phyloP scores from a whole-genome alignment of 345 rosid genomes.

The Carallia brachiata region DNA sequence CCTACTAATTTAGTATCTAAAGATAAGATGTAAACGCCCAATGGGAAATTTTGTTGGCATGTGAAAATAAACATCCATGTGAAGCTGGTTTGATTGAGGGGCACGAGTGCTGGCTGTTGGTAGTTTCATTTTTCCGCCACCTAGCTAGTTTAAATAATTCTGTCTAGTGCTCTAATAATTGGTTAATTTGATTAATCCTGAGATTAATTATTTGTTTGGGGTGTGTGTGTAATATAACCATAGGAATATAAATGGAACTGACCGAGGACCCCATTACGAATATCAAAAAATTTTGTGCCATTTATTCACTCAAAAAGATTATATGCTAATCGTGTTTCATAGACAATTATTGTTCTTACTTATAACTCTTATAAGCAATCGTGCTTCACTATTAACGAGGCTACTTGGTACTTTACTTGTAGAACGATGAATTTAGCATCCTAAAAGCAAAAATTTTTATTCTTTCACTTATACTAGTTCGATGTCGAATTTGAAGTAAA shows the following conservation, averaged over 20 bases:
- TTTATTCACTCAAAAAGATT: neutral
- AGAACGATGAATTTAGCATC: too few species aligned
- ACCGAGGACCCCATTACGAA: neutral
- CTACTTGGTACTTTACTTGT: neutral
- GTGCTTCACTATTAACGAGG: neutral
- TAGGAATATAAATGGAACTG: neutral
- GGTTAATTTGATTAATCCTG: neutral
- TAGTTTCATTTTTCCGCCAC: neutral
- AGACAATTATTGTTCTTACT: neutral
- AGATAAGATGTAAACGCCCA: constrained; percentile 14
- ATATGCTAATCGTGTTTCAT: neutral
- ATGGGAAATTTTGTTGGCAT: constrained; percentile 1
- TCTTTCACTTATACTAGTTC: too few species aligned
- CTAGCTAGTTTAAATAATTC: too few species aligned
- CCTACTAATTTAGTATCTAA: neutral
- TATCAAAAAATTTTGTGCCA: neutral
- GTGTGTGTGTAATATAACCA: neutral
- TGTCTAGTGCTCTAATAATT: constrained; percentile 5
- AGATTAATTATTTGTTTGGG: neutral
- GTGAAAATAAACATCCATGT: constrained; percentile 14
- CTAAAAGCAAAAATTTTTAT: too few species aligned
- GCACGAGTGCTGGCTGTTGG: constrained; percentile 19
- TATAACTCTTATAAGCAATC: too few species aligned
- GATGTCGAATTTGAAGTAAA: too few species aligned
- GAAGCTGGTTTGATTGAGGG: constrained; percentile 21